Evolutionary conservation across 345 rosid species (phyloP), one percentile per base, ranked within the genome.

Genomic region (Draba incana): DNA sequence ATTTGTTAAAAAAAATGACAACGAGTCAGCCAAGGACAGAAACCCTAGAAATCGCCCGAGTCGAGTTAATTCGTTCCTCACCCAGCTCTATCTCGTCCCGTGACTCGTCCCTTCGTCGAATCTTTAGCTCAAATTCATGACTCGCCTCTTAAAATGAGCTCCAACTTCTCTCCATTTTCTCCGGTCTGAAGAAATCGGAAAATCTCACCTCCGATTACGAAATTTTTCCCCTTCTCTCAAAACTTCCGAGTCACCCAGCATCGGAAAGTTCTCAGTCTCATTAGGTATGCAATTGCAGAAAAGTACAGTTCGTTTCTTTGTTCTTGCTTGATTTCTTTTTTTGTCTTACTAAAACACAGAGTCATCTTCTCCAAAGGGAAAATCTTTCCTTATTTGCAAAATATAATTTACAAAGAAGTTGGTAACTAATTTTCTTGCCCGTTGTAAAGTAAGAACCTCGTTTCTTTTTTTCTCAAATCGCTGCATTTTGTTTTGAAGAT

Each of bases 41-140:
- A 77, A 61, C 80, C 76, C 73, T 71, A 76, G 68, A 71, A 77
- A 71, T 71, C 69, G 80, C 7, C 77, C 80, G 80, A 71, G 73
- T 71, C 73, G 77, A 71, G 77, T 71, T 66, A 55, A 60, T 62
- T 54, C 66, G 72, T 37, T 38, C 30, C 56, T 65, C 49, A 70
- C 68, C 75, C 71, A 75, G 56, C 61, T 69, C 71, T 55, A 58
- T 70, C 79, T 70, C 75, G 72, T 4, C 13, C 67, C 79, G 76
- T 70, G 76, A 76, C 79, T 76, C 79, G 70, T 71, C 33, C 44
- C 50, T 6, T 72, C 68, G 7, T 44, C 20, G 20, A 20, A 20
- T 20, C 20, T 20, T 20, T 1, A 31, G 30, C 70, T 73, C 48
- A 49, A 48, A 2, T 37, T 50, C 45, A n/a, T 15, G 3, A 27